Conservation (phyloP, 331 rosid species). For the Cydonia oblonga region DNA sequence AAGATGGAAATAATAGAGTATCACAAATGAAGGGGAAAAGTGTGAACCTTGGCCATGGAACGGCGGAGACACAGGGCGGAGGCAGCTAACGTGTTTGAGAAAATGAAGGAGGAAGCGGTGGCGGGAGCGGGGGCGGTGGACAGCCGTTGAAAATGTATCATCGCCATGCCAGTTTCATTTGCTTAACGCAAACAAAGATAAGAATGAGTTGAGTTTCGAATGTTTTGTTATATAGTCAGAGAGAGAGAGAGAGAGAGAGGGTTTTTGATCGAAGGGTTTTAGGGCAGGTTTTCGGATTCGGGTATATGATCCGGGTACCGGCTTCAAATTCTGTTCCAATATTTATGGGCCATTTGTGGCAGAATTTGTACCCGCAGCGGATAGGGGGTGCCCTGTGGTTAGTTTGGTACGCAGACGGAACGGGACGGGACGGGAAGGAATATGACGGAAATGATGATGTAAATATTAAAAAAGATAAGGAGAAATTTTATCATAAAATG, state of each 20-base stretch:
- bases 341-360: not conserved
- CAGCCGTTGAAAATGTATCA: slow-evolving; percentile 50
- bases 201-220: not conserved
- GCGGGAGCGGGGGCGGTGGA: slow-evolving; percentile 18
- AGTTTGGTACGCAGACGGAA: too few relatives aligned
- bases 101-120: slow-evolving; percentile 5
- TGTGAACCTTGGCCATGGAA: slow-evolving; percentile 40
- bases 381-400: too few relatives aligned
- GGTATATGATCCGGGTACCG: not conserved
- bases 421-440: too few relatives aligned
- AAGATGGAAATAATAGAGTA: not conserved
- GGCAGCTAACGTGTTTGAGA: slow-evolving; percentile 19
- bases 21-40: not conserved
- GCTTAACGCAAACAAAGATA: not conserved
- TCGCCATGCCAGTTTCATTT: slow-evolving; percentile 26
- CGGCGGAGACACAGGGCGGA: slow-evolving; percentile 28
- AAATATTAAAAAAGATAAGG: too few relatives aligned
- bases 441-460: too few relatives aligned
- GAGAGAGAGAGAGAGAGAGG: not conserved
- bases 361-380: not conserved
- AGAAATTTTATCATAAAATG: too few relatives aligned
- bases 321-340: not conserved
- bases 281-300: too few relatives aligned
- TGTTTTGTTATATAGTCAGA: not conserved
- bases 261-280: not conserved